A percentile compares a stretch with the other conserved stretches of the same genome.
Evolutionary conservation across 768 basidiomycete species (phyloP).

Genomic region (Porphyrellus cyaneotinctus): DNA sequence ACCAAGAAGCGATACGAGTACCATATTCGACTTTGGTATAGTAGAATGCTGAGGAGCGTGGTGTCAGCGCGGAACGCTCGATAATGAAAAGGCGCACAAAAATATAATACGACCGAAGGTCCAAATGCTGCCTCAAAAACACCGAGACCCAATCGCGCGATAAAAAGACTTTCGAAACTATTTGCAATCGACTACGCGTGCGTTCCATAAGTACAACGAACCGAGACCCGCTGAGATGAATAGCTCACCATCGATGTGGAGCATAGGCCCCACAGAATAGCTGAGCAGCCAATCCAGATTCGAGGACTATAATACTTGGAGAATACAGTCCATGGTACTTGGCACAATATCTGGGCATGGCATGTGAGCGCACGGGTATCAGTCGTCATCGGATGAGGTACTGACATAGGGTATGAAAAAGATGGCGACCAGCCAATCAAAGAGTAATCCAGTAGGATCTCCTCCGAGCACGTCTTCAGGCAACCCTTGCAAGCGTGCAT

Average conservation of each 20-base stretch:
- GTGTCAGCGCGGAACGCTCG: constrained; percentile 13
- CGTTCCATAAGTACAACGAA: background rate
- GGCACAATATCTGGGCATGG: constrained; percentile 54
- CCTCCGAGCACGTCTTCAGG: constrained; percentile 61
- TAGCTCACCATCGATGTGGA: constrained; percentile 63
- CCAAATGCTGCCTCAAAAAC: constrained; percentile 35
- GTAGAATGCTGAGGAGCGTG: constrained; percentile 39
- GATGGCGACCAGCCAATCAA: constrained; percentile 72
- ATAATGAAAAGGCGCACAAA: constrained; percentile 15
- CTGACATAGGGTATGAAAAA: constrained; percentile 80
- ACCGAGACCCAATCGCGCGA: constrained; percentile 31
- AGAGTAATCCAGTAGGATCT: constrained; percentile 63
- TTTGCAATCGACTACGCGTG: constrained; percentile 25
- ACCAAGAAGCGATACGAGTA: constrained; percentile 47
- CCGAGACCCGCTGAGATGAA: background rate
- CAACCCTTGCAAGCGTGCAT: constrained; percentile 72
- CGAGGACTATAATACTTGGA: constrained; percentile 70
- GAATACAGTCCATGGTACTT: constrained; percentile 62
- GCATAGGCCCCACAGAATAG: constrained; percentile 69
- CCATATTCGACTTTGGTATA: constrained; percentile 48
- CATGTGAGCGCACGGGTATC: background rate
- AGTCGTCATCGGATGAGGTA: background rate
- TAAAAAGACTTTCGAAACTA: constrained; percentile 26
- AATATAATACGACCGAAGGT: constrained; percentile 31
- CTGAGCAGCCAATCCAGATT: constrained; percentile 63